Percentiles rank a stretch among this genome's conserved stretches.
phyloP scores from a whole-genome alignment of 306 rosid species.

The Quillaja saponaria region DNA sequence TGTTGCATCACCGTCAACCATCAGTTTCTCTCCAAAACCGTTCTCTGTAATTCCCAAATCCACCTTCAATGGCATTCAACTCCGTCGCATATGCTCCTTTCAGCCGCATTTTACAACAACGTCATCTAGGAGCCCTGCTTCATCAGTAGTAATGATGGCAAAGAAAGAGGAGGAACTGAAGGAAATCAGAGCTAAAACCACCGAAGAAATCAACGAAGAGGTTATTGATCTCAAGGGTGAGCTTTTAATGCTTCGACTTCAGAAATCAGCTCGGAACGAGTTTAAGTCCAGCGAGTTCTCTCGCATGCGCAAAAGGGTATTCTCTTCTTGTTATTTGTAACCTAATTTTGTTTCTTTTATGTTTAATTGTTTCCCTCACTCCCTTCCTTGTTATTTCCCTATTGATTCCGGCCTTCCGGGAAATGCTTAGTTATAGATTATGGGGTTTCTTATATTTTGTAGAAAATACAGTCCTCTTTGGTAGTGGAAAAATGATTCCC shows the following conservation, averaged over 20 bases:
- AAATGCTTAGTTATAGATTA: too few species aligned
- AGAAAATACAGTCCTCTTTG: neutral
- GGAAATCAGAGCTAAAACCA: conserved; percentile 63
- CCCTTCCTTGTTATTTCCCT: neutral
- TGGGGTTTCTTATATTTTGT: too few species aligned
- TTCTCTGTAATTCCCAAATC: conserved; percentile 35
- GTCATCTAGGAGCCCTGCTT: conserved; percentile 29
- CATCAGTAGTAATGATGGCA: conserved; percentile 74
- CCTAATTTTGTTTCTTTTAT: neutral
- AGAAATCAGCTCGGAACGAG: conserved; percentile 77
- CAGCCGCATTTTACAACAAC: conserved; percentile 31
- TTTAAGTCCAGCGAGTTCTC: conserved; percentile 82
- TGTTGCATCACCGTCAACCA: conserved; percentile 43
- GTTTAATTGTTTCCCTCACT: too few species aligned
- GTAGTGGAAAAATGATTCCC: neutral
- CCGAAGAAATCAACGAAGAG: conserved; percentile 79
- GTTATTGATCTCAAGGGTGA: conserved; percentile 89
- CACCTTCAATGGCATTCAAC: conserved; percentile 46
- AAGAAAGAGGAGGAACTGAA: conserved; percentile 76
- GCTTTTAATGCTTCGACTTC: conserved; percentile 84
- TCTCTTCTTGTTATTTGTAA: neutral
- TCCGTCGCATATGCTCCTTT: conserved; percentile 39
- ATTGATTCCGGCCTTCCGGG: too few species aligned
- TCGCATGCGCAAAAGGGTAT: conserved; percentile 87
- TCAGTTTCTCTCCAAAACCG: conserved; percentile 35